phyloP scores from a whole-genome alignment of 495 filamentous ascomycete species.

The Chaetomium tenue region DNA sequence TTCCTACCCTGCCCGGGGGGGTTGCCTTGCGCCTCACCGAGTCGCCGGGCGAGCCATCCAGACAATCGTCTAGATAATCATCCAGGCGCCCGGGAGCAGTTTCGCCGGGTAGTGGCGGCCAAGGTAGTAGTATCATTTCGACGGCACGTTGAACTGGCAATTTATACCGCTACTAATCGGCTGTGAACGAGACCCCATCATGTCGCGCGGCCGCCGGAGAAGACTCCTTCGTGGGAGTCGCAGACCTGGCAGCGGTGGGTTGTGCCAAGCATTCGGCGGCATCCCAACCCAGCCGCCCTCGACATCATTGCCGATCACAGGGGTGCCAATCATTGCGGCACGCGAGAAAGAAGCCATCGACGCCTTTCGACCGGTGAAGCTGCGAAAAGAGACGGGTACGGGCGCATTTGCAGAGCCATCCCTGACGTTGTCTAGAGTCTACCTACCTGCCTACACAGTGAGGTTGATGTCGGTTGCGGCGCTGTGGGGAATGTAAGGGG shows the following conservation, averaged over 20 bases:
- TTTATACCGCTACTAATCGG: background rate
- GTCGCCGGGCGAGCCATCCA: background rate
- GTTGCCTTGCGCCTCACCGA: slow-evolving; percentile 2
- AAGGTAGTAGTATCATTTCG: no score
- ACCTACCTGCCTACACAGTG: background rate
- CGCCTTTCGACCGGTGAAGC: background rate
- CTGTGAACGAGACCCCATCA: background rate
- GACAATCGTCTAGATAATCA: background rate
- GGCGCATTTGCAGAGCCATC: background rate
- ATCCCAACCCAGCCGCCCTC: background rate
- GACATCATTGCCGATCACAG: slow-evolving; percentile 9
- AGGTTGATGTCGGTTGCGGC: background rate
- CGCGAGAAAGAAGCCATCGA: background rate
- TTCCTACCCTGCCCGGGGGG: background rate
- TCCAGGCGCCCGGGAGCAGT: no score
- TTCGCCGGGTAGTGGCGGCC: no score
- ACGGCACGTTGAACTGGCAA: background rate
- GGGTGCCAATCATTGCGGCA: background rate
- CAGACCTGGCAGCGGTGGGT: background rate
- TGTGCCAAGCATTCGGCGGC: slow-evolving; percentile 6
- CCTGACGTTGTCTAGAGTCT: background rate
- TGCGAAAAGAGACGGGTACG: background rate
- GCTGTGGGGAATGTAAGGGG: background rate
- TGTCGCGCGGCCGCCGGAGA: background rate
- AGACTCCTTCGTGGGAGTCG: background rate